Evolutionary conservation across 2,329 filamentous ascomycete species (phyloP).

Genomic region (Dactylella cylindrospora): DNA sequence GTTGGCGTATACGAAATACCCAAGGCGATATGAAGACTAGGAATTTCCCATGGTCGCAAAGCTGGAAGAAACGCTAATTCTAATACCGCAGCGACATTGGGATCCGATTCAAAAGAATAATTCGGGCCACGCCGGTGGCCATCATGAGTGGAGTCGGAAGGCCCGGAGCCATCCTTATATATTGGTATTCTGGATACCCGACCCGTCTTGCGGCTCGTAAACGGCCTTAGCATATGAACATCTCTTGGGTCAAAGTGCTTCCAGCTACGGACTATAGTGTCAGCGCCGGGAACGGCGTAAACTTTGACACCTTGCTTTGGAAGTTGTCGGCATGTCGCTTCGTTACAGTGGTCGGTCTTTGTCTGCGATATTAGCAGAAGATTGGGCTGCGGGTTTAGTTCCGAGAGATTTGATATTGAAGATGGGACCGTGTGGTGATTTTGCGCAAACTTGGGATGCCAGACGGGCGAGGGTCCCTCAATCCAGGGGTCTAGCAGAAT

Average conservation of each 20-base stretch:
- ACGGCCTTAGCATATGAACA: constrained; percentile 48
- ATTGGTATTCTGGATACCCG: constrained; percentile 52
- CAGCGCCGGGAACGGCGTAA: constrained; percentile 57
- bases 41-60: constrained; percentile 45
- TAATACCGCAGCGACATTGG: constrained; percentile 20
- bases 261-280: constrained; percentile 67
- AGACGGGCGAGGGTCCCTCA: constrained; percentile 62
- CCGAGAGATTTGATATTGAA: constrained; percentile 61
- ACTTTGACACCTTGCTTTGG: constrained; percentile 50
- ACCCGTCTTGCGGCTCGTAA: constrained; percentile 29
- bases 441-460: constrained; percentile 64
- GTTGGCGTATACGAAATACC: constrained; percentile 50
- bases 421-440: constrained; percentile 60
- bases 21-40: constrained; percentile 45
- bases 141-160: constrained; percentile 53
- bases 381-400: constrained; percentile 59
- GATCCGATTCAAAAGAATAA: constrained; percentile 52
- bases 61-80: constrained; percentile 45
- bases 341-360: constrained; percentile 70
- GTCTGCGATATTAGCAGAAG: constrained; percentile 63
- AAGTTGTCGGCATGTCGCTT: constrained; percentile 67
- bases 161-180: constrained; percentile 56
- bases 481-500: constrained; percentile 75
- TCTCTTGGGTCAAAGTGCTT: constrained; percentile 64
- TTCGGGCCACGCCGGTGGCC: constrained; percentile 50